phyloP scores from a whole-genome alignment of 257 asterid genomes.

The Striga asiatica region DNA sequence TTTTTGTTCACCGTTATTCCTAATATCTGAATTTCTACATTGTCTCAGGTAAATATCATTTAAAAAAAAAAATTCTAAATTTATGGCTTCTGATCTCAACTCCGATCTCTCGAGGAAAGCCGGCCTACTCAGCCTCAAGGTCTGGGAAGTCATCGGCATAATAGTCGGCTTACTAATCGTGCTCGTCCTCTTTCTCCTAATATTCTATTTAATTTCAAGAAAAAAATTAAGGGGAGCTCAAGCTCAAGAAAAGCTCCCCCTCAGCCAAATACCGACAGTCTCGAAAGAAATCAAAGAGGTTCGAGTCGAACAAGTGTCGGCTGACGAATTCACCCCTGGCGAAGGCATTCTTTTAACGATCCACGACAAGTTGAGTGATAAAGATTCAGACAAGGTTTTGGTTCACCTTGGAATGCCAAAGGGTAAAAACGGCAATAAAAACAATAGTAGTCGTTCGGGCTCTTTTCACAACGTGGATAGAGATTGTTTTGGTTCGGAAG shows the following conservation, averaged over 20 bases:
- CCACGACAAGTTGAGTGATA: constrained; percentile 64
- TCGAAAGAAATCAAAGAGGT: constrained; percentile 91
- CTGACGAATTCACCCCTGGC: constrained; percentile 45
- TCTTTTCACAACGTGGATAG: constrained; percentile 60
- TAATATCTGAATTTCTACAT: too few species aligned
- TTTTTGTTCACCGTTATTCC: neutral
- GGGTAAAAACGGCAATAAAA: constrained; percentile 42
- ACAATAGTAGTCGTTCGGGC: constrained; percentile 47
- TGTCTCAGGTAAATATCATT: too few species aligned
- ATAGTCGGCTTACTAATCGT: constrained; percentile 63
- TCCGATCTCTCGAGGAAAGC: constrained; percentile 47
- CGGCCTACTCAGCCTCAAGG: constrained; percentile 59
- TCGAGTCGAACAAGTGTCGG: constrained; percentile 68
- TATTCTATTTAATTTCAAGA: constrained; percentile 58
- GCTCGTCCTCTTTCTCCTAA: constrained; percentile 45
- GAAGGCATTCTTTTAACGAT: constrained; percentile 79
- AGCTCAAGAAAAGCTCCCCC: constrained; percentile 39
- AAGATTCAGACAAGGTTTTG: constrained; percentile 64
- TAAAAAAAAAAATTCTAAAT: neutral
- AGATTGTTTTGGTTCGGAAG: constrained; percentile 67
- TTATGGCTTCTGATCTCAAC: constrained; percentile 77
- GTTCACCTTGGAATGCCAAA: constrained; percentile 67
- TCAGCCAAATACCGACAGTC: constrained; percentile 60
- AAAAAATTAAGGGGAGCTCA: constrained; percentile 47
- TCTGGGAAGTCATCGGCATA: constrained; percentile 87